These are phyloP conservation scores for Immersiporthe knoxdaviesiana DNA, from an alignment of 2,329 filamentous ascomycete species.

Conservation along the genomic window DNA sequence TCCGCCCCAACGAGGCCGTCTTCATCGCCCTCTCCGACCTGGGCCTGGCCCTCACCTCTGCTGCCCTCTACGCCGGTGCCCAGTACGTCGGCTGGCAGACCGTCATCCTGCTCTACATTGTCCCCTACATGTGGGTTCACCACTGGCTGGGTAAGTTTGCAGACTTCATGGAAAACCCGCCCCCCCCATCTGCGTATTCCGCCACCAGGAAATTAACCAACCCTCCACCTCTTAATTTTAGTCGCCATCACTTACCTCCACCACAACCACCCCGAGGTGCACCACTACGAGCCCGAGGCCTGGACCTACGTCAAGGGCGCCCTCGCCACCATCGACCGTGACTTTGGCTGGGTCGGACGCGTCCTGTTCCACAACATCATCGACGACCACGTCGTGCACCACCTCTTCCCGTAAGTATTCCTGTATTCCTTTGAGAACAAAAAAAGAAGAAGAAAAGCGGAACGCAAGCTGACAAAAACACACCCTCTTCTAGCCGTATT, in stretches of 20 bases:
- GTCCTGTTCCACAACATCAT: constrained; percentile 70
- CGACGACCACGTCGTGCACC: constrained; percentile 66
- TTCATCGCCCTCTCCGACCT: constrained; percentile 63
- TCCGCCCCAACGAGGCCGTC: constrained; percentile 58
- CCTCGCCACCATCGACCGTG: constrained; percentile 65
- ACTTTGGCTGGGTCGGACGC: constrained; percentile 66
- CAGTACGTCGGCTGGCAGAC: constrained; percentile 59
- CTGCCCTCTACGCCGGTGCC: constrained; percentile 55
- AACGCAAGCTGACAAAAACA: not conserved
- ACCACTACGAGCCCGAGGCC: constrained; percentile 60
- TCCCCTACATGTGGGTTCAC: constrained; percentile 72
- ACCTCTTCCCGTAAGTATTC: constrained; percentile 56
- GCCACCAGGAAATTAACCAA: constrained; percentile 17
- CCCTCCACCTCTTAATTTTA: constrained; percentile 35
- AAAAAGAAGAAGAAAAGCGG: not conserved
- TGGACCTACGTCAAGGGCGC: constrained; percentile 68
- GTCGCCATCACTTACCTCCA: constrained; percentile 78
- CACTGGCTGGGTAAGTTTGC: constrained; percentile 66
- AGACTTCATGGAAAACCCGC: too few relatives aligned
- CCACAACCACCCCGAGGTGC: constrained; percentile 65
- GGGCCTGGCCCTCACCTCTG: constrained; percentile 57
- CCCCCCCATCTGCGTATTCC: too few relatives aligned
- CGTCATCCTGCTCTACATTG: constrained; percentile 61
- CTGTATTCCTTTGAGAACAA: too few relatives aligned
- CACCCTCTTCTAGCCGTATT: constrained; percentile 52